A percentile compares a stretch with the other conserved stretches of the same genome.
Evolutionary conservation across 306 rosid species (phyloP).

Genomic region (Castanea mollissima): DNA sequence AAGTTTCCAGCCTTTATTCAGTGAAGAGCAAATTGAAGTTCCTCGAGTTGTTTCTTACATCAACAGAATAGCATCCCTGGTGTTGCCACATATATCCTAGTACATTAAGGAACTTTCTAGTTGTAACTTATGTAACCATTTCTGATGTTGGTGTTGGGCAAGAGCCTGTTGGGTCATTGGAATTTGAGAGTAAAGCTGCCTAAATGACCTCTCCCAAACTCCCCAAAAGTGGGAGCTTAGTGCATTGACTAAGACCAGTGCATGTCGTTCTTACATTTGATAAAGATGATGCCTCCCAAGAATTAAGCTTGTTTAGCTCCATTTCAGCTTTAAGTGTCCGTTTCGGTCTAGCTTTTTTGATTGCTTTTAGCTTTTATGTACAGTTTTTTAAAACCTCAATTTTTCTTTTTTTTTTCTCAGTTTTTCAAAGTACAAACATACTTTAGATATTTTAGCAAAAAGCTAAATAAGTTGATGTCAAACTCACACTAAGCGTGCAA

Average conservation of each 20-base stretch:
- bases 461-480: too few species aligned
- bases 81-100: conserved; percentile 52
- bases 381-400: too few species aligned
- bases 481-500: conserved; percentile 24
- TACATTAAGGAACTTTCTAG: conserved; percentile 46
- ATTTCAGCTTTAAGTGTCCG: conserved; percentile 18
- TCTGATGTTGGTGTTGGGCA: conserved; percentile 38
- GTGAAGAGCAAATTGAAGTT: conserved; percentile 60
- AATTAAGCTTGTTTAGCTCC: conserved; percentile 52
- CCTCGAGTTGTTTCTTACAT: conserved; percentile 41
- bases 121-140: conserved; percentile 57
- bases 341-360: too few species aligned
- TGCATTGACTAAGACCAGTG: conserved; percentile 8
- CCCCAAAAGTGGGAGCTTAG: too few species aligned
- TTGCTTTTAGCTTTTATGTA: too few species aligned
- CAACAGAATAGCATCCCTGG: conserved; percentile 39
- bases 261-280: conserved; percentile 35
- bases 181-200: conserved; percentile 35
- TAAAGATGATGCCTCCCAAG: conserved; percentile 40
- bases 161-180: conserved; percentile 59
- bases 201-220: too few species aligned
- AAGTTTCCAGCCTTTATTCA: conserved; percentile 49
- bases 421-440: too few species aligned
- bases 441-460: too few species aligned
- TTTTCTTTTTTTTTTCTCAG: too few species aligned